Conservation (phyloP, 2,329 filamentous ascomycete genomes). For the Ampelomyces quisqualis region DNA sequence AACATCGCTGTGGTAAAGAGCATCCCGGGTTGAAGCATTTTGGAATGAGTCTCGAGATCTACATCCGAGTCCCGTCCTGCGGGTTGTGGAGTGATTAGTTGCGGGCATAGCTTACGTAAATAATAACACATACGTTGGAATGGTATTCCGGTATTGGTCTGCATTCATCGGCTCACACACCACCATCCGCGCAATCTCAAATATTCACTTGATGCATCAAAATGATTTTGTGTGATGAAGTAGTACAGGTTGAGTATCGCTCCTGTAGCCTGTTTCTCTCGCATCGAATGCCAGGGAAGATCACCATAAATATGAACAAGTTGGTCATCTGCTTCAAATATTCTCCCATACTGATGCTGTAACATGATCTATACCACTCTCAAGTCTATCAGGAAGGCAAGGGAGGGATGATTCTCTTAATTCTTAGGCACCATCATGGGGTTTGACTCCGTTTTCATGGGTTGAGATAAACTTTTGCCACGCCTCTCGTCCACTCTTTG, state of each 20-base stretch:
- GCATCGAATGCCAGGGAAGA: neutral
- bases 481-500: neutral
- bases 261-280: neutral
- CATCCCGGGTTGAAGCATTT: neutral
- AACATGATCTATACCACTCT: neutral
- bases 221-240: neutral
- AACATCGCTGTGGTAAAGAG: neutral
- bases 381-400: neutral
- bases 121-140: neutral
- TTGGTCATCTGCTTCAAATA: neutral
- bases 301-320: neutral
- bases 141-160: neutral
- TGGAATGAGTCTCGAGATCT: neutral
- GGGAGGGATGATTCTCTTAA: neutral
- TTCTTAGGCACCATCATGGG: neutral
- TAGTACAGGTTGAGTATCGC: neutral
- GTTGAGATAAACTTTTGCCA: constrained; percentile 1
- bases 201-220: neutral
- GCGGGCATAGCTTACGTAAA: neutral
- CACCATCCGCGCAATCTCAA: neutral
- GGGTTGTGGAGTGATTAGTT: neutral
- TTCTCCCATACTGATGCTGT: neutral
- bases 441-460: neutral
- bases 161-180: neutral
- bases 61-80: neutral